Evolutionary conservation across 1,284 basidiomycete species (phyloP), one percentile per base, ranked within the genome.

Genomic region (Abortiporus biennis): DNA sequence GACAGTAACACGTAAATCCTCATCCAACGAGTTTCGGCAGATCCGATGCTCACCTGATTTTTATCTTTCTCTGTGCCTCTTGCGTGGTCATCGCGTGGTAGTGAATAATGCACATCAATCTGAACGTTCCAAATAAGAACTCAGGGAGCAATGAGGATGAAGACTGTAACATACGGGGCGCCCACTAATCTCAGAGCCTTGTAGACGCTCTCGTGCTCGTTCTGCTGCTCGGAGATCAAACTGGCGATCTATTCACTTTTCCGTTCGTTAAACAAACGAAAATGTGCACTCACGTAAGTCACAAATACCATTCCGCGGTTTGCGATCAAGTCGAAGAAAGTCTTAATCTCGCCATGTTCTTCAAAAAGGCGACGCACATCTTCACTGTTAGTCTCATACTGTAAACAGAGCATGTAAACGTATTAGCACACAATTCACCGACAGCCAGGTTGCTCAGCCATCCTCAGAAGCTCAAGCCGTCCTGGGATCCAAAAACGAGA

Each of bases 71-170:
- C 88, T 41, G 78, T 81, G 22, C 82, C 78, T 53, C 79, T 76
- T 42, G 69, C 61, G 47, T 85, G 82, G 43, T 98, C 92, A 53
- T 89, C 91, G 47, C 90, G 84, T 3, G 95, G 95, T 29, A 99
- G 68, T 21, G 91, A 94, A 66, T 93, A 99, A 63, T 99, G 95
- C 0, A 99, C 94, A 68, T 99, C 95, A 61, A 98, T 95, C 87
- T 95, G 54, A 24, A 35, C 43, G 47, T 35, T 43, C n/a, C 1
- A 31, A 11, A 9, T 29, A 29, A 29, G n/a, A 9, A 29, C n/a
- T 9, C 27, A 29, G 9, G n/a, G n/a, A n/a, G n/a, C n/a, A n/a
- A n/a, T n/a, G n/a, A n/a, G n/a, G n/a, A n/a, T n/a, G n/a, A n/a
- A n/a, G n/a, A n/a, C n/a, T n/a, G n/a, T 4, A 32, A 69, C 88